Evolutionary conservation across 2,329 filamentous ascomycete genomes (phyloP), one percentile per base, ranked within the genome.

Genomic region (Alternaria dauci): DNA sequence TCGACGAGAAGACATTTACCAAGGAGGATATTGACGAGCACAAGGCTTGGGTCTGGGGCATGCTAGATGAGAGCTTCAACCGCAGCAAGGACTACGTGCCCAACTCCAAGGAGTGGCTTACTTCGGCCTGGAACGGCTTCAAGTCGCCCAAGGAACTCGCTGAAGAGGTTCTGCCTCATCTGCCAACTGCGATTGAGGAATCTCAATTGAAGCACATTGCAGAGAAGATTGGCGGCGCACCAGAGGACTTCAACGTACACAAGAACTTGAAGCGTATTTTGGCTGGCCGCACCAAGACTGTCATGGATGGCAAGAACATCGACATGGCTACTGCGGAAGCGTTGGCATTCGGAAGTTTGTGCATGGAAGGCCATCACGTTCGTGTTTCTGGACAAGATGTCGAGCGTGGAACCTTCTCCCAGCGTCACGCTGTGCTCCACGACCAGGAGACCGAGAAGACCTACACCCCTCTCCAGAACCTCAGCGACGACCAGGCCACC

Each of bases 31-130:
- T 99, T 62, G 94, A 99, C 60, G 95, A 99, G 85, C 95, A 99
- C 86, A 97, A 96, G 87, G 92, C 96, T 80, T 99, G 95, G 95
- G 95, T 98, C 61, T 99, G 94, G 95, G 92, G 92, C 64, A 98
- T 98, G 94, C 86, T 99, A 59, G 94, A 97, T 76, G 94, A 98
- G 80, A 97, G 93, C 83, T 99, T 98, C 81, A 87, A 93, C 74
- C 93, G 94, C 81, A 97, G 94, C 81, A 98, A 96, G 82, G 94
- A 99, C 75, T 99, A 99, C 82, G 91, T 94, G 80, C 93, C 95
- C 46, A 96, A 92, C 41, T 92, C 94, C 68, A 96, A 97, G 83
- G 95, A 99, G 82, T 99, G 95, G 95, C 89, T 97, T 71, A 98
- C 95, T 8, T 97, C 94, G 52, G 94, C 95, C 58, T 99, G 95